phyloP scores from a whole-genome alignment of 192 early-diverging fungal species.

The Podila verticillata region DNA sequence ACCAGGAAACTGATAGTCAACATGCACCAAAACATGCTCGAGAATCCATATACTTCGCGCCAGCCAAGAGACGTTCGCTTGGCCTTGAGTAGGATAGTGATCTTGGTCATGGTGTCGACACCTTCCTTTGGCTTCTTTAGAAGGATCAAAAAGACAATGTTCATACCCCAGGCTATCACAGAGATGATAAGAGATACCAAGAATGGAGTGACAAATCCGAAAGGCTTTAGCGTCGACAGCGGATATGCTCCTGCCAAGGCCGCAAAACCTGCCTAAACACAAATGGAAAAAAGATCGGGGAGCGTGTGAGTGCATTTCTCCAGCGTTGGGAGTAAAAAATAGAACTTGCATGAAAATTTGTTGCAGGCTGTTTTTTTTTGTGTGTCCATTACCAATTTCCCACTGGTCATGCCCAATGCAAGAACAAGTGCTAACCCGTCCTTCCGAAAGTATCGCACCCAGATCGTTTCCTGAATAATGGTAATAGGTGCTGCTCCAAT shows the following conservation, averaged over 20 bases:
- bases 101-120: conserved; percentile 38
- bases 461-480: conserved; percentile 84
- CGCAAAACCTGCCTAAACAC: conserved; percentile 67
- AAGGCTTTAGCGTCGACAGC: conserved; percentile 56
- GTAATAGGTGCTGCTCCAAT: conserved; percentile 79
- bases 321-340: no score
- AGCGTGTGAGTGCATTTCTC: no score
- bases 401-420: conserved; percentile 74
- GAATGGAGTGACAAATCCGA: conserved; percentile 59
- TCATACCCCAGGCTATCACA: conserved; percentile 72
- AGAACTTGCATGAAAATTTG: background rate
- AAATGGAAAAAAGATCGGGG: background rate
- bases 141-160: conserved; percentile 71
- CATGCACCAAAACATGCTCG: conserved; percentile 54
- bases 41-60: conserved; percentile 54
- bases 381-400: conserved; percentile 65
- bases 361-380: background rate
- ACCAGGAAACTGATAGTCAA: conserved; percentile 51
- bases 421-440: conserved; percentile 73
- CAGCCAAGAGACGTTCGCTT: conserved; percentile 43
- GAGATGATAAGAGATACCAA: conserved; percentile 70
- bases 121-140: conserved; percentile 57
- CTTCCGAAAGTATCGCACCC: conserved; percentile 80
- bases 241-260: conserved; percentile 75
- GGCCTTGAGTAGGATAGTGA: conserved; percentile 34